A percentile compares a stretch with the other conserved stretches of the same genome.
phyloP scores from a whole-genome alignment of 331 rosid genomes.

The Phaseolus coccineus region DNA sequence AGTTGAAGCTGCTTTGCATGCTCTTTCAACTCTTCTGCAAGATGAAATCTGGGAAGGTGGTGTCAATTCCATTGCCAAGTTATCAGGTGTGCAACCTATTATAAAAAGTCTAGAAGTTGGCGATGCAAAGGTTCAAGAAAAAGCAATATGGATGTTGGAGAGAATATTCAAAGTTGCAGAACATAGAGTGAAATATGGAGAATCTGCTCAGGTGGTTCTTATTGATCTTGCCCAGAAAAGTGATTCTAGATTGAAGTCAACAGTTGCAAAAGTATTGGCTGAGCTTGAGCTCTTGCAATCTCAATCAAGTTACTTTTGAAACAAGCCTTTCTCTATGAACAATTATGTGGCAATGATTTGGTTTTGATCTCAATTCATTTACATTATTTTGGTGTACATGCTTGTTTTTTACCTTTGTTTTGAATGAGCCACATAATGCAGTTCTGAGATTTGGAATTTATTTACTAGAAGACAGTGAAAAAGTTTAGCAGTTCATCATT shows the following conservation, averaged over 20 bases:
- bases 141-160: slow-evolving; percentile 81
- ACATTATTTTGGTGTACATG: slow-evolving; percentile 46
- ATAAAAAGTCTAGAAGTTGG: slow-evolving; percentile 62
- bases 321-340: slow-evolving; percentile 32
- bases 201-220: slow-evolving; percentile 79
- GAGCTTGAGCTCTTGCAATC: slow-evolving; percentile 75
- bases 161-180: slow-evolving; percentile 77
- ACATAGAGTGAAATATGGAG: slow-evolving; percentile 65
- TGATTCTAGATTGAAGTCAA: slow-evolving; percentile 78
- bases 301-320: slow-evolving; percentile 84
- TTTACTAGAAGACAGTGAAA: slow-evolving; percentile 9
- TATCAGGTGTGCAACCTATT: slow-evolving; percentile 67
- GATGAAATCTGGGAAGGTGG: slow-evolving; percentile 91
- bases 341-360: slow-evolving; percentile 34
- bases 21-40: slow-evolving; percentile 80
- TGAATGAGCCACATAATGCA: background rate
- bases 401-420: slow-evolving; percentile 18
- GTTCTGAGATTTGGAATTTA: slow-evolving; percentile 24
- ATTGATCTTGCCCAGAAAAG: slow-evolving; percentile 83
- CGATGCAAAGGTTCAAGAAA: slow-evolving; percentile 53
- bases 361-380: slow-evolving; percentile 41
- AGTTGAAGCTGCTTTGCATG: slow-evolving; percentile 73
- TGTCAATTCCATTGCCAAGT: slow-evolving; percentile 66
- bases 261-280: slow-evolving; percentile 76
- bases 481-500: slow-evolving; percentile 3